Percentiles rank a stretch among this genome's conserved stretches.
Evolutionary conservation across 1,139 yeast species (phyloP).

Genomic region (Candida sojae): DNA sequence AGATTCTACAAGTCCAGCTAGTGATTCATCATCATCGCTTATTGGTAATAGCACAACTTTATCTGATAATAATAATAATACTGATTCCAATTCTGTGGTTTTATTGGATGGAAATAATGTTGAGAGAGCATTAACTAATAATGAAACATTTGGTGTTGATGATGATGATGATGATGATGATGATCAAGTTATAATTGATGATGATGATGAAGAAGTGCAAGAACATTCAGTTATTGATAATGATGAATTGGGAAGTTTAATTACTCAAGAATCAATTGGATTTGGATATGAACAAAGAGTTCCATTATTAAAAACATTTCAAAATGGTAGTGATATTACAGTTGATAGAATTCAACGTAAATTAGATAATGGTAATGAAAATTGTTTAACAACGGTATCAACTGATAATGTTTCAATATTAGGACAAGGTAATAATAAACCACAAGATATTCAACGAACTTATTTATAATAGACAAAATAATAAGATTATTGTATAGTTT

Average conservation of each 20-base stretch:
- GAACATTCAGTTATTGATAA: constrained; percentile 5
- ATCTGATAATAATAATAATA: not conserved
- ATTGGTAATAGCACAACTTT: too few relatives aligned
- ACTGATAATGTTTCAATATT: constrained; percentile 7
- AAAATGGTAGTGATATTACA: constrained; percentile 21
- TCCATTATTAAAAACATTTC: constrained; percentile 26
- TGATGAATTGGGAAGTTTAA: constrained; percentile 16
- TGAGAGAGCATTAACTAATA: not conserved
- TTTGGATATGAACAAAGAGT: constrained; percentile 28
- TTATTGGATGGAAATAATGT: constrained; percentile 5
- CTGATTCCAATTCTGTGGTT: constrained; percentile 3
- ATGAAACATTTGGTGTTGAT: not conserved
- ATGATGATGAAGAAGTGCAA: constrained; percentile 4
- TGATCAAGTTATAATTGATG: not conserved
- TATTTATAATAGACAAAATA: not conserved
- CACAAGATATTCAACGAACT: constrained; percentile 4
- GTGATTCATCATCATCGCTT: not conserved
- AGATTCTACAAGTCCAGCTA: constrained; percentile 7
- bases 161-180: not conserved
- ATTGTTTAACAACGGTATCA: constrained; percentile 3
- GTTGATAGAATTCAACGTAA: constrained; percentile 4
- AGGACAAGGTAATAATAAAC: constrained; percentile 3
- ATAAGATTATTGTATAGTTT: too few relatives aligned
- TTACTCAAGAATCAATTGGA: constrained; percentile 21
- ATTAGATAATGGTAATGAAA: not conserved